Base-by-base conservation (phyloP, 2,329 filamentous ascomycete genomes). In the Periglandula ipomoeae region DNA sequence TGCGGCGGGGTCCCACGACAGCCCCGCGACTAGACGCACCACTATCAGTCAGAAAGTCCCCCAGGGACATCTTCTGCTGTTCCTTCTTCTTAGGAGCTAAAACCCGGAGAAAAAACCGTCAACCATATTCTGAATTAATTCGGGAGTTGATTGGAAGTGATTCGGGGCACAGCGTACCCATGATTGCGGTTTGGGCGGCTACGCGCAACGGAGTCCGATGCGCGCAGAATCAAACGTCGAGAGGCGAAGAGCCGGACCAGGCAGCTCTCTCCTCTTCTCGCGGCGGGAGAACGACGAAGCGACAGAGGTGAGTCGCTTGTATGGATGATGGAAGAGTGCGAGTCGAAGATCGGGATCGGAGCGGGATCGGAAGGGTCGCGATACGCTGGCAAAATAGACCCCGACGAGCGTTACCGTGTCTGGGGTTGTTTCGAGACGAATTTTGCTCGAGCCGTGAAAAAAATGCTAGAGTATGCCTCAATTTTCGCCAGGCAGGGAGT, bases 1-100 rank as follows among this genome's bases (percentile, higher is more conserved):
- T 17, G 19, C 19, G 53, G 54, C 55, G 55, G 57, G 58, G 59
- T 61, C 49, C n/a, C 48, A 50, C 47, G 50, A 51, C 47, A 45
- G 20, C 51, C 51, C 42, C 48, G 53, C 49, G 48, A 38, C 35
- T 42, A 47, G 50, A 65, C 88, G 71, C 79, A 96, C 91, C 84
- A 71, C 89, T 80, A 70, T 96, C 89, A 66, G 79, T 79, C 77
- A 98, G 81, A 81, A 98, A 98, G 73, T 89, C 87, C 78, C 89
- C 88, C 67, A 97, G 84, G 76, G 87, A 89, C 87, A 98, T 91
- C 79, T 94, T 98, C 82, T 95, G 85, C 70, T 82, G 78, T 73
- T 95, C 85, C 76, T 89, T 87, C 76, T 94, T 94, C 70, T 90
- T 87, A 59, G 90, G 91, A 79, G 87, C 90, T 95, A 64, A 52